A percentile compares a stretch with the other conserved stretches of the same genome.
Conservation (phyloP, 495 filamentous ascomycete species). For the Aspergillus ostianus region DNA sequence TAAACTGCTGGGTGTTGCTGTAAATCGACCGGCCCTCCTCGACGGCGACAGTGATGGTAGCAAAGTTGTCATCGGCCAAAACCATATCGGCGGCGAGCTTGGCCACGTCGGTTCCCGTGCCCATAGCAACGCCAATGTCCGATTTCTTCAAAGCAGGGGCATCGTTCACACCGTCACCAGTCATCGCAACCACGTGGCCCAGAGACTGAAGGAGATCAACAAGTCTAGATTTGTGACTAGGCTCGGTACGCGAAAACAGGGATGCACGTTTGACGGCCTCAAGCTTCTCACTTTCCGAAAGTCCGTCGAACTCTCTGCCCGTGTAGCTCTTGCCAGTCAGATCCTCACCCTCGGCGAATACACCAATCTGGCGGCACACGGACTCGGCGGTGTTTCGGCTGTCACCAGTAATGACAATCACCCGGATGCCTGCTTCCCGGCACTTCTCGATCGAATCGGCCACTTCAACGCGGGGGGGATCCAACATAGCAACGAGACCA, state of each 20-base stretch:
- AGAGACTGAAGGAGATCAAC: conserved; percentile 93
- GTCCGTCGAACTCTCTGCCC: conserved; percentile 87
- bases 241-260: conserved; percentile 96
- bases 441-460: conserved; percentile 82
- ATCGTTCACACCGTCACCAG: conserved; percentile 98
- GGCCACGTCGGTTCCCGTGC: conserved; percentile 94
- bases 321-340: conserved; percentile 91
- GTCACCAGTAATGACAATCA: conserved; percentile 97
- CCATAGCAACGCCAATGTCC: conserved; percentile 99
- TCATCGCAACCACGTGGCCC: conserved; percentile 98
- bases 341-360: conserved; percentile 82
- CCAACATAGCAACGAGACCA: conserved; percentile 94
- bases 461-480: conserved; percentile 96
- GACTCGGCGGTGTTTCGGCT: conserved; percentile 97
- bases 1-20: conserved; percentile 99
- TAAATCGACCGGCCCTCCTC: conserved; percentile 98
- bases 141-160: conserved; percentile 97
- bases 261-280: conserved; percentile 81
- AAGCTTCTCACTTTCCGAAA: conserved; percentile 76
- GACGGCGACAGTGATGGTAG: conserved; percentile 92
- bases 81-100: conserved; percentile 99
- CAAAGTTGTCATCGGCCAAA: conserved; percentile 97
- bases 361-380: conserved; percentile 94
- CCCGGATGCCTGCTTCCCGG: conserved; percentile 88
- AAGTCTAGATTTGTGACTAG: conserved; percentile 89